phyloP scores from a whole-genome alignment of 495 filamentous ascomycete species.

The Tuber magnatum region DNA sequence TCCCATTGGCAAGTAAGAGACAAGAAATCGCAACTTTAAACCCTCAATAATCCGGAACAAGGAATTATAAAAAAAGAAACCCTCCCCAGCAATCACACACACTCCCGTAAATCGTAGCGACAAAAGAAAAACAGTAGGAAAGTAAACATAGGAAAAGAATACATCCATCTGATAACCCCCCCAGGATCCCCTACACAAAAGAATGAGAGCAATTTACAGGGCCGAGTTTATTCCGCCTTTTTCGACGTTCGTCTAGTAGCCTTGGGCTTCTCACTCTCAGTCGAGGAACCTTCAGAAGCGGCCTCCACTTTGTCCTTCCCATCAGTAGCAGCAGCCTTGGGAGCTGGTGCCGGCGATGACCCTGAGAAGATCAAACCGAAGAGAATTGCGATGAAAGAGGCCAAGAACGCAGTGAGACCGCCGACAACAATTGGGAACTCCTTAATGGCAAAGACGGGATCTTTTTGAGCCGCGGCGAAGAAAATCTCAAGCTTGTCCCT shows the following conservation, averaged over 20 bases:
- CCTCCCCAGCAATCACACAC: background rate
- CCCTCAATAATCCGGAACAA: background rate
- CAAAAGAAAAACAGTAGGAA: background rate
- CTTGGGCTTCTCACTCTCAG: slow-evolving; percentile 39
- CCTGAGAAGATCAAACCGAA: slow-evolving; percentile 49
- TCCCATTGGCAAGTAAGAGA: background rate
- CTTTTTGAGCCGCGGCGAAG: slow-evolving; percentile 71
- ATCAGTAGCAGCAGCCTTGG: slow-evolving; percentile 36
- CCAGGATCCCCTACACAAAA: slow-evolving; percentile 3
- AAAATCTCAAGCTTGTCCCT: slow-evolving; percentile 89
- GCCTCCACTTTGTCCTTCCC: slow-evolving; percentile 34
- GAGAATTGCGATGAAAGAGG: slow-evolving; percentile 62
- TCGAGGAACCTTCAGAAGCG: slow-evolving; percentile 26
- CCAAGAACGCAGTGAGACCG: slow-evolving; percentile 60
- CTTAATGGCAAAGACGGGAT: slow-evolving; percentile 85
- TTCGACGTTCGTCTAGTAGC: slow-evolving; percentile 35
- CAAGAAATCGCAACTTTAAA: background rate
- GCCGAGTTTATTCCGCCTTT: slow-evolving; percentile 34
- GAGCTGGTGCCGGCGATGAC: slow-evolving; percentile 43
- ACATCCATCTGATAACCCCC: background rate
- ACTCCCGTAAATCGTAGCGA: background rate
- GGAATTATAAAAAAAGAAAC: background rate
- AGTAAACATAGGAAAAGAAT: background rate
- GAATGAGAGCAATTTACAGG: slow-evolving; percentile 34
- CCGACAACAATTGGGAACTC: slow-evolving; percentile 86